Percentiles rank a stretch among this genome's conserved stretches.
Conservation (phyloP, 2,329 filamentous ascomycete species). For the Cryphonectria radicalis region DNA sequence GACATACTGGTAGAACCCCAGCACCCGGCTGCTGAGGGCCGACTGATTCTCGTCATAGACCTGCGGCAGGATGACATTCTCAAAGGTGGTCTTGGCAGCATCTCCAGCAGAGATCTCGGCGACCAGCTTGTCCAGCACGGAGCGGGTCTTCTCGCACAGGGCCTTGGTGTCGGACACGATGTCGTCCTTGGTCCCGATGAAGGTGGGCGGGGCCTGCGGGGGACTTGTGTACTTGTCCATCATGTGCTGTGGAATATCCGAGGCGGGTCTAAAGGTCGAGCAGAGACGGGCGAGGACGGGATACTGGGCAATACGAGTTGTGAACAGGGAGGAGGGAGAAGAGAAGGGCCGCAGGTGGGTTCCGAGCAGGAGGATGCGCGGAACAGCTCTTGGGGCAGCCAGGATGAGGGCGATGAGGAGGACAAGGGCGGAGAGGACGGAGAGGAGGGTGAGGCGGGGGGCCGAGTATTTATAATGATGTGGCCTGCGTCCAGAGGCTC, state of each 20-base stretch:
- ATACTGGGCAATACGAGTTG: conserved; percentile 36
- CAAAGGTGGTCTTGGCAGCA: conserved; percentile 57
- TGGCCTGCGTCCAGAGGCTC: conserved; percentile 29
- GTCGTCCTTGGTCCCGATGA: conserved; percentile 73
- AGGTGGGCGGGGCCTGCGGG: conserved; percentile 77
- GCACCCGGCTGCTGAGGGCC: conserved; percentile 64
- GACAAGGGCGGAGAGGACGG: conserved; percentile 64
- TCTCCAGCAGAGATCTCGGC: conserved; percentile 59
- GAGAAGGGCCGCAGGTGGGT: conserved; percentile 53
- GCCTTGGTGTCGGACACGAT: conserved; percentile 70
- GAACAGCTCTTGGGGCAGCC: conserved; percentile 64
- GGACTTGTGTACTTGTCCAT: conserved; percentile 71
- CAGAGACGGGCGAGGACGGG: conserved; percentile 37
- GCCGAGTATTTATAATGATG: conserved; percentile 25
- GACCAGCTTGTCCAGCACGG: conserved; percentile 69
- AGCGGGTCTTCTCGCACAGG: conserved; percentile 66
- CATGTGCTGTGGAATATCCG: conserved; percentile 61
- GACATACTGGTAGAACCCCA: conserved; percentile 82
- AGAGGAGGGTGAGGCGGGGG: conserved; percentile 55
- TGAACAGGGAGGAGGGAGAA: conserved; percentile 1
- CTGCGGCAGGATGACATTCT: conserved; percentile 66
- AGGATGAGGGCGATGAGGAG: conserved; percentile 63
- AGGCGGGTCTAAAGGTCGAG: conserved; percentile 41
- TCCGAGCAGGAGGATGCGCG: conserved; percentile 62
- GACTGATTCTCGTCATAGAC: conserved; percentile 72